Conservation (phyloP, 768 basidiomycete species). For the Tricholoma matsutake region DNA sequence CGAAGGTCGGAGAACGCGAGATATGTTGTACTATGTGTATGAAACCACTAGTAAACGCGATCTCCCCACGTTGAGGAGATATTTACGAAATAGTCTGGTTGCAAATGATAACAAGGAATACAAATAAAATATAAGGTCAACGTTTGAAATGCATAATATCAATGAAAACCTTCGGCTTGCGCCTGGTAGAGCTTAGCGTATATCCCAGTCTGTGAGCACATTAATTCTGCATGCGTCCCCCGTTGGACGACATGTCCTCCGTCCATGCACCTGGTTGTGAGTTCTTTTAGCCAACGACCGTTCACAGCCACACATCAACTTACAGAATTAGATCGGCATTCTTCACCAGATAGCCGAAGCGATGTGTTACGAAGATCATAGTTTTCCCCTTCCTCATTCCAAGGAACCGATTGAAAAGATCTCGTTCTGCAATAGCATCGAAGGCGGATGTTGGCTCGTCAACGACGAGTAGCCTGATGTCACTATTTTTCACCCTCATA, state of each 20-base stretch:
- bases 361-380: constrained; percentile 55
- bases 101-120: too few species aligned
- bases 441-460: constrained; percentile 61
- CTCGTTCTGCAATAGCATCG: constrained; percentile 52
- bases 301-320: constrained; percentile 15
- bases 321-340: constrained; percentile 53
- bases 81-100: too few species aligned
- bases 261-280: constrained; percentile 39
- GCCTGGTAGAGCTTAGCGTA: constrained; percentile 42
- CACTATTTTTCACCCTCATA: constrained; percentile 37
- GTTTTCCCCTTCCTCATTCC: constrained; percentile 44
- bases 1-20: too few species aligned
- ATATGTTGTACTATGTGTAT: too few species aligned
- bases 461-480: constrained; percentile 46
- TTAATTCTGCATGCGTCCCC: constrained; percentile 41
- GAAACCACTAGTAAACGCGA: too few species aligned
- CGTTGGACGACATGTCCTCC: constrained; percentile 37
- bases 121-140: neutral
- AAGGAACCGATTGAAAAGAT: constrained; percentile 40
- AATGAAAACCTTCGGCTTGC: constrained; percentile 24
- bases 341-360: constrained; percentile 47
- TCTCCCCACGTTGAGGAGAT: too few species aligned
- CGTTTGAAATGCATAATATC: neutral
- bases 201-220: constrained; percentile 29
- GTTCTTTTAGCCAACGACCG: constrained; percentile 1